Evolutionary conservation across 2,329 filamentous ascomycete species (phyloP).

Genomic region (Colletotrichum godetiae): DNA sequence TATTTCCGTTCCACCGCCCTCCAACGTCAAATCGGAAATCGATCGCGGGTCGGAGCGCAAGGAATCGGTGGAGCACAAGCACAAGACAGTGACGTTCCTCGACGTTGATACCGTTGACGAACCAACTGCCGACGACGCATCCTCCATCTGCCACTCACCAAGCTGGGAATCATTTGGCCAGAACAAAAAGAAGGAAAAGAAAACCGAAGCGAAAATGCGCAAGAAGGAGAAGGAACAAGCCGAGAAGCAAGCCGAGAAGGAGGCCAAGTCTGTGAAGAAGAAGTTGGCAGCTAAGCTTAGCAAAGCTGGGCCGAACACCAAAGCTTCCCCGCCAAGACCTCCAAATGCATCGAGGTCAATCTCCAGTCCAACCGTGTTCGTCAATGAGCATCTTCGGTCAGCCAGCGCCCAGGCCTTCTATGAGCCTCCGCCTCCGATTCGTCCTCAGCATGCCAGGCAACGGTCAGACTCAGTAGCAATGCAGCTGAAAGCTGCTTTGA

Average conservation of each 20-base stretch:
- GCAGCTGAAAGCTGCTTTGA: conserved; percentile 33
- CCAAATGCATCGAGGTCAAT: conserved; percentile 26
- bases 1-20: conserved; percentile 45
- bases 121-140: conserved; percentile 56
- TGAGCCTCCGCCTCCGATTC: conserved; percentile 11
- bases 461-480: conserved; percentile 35
- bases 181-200: conserved; percentile 66
- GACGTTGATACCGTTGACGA: conserved; percentile 46
- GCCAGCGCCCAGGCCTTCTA: conserved; percentile 26
- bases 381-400: conserved; percentile 19
- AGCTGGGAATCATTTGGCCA: conserved; percentile 70
- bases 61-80: conserved; percentile 41
- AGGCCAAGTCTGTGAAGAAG: conserved; percentile 51
- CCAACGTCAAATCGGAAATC: conserved; percentile 18
- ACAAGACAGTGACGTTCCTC: conserved; percentile 55
- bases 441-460: conserved; percentile 23
- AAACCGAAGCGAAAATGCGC: conserved; percentile 51
- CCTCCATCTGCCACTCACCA: conserved; percentile 69
- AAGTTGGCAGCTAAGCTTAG: conserved; percentile 48
- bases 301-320: conserved; percentile 47
- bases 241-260: conserved; percentile 45
- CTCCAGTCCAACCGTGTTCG: conserved; percentile 23
- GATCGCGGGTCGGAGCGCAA: conserved; percentile 29
- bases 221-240: conserved; percentile 56
- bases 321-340: conserved; percentile 29